A percentile compares a stretch with the other conserved stretches of the same genome.
Evolutionary conservation across 164 flowering plant genomes (phyloP).

Genomic region (Saururus chinensis): DNA sequence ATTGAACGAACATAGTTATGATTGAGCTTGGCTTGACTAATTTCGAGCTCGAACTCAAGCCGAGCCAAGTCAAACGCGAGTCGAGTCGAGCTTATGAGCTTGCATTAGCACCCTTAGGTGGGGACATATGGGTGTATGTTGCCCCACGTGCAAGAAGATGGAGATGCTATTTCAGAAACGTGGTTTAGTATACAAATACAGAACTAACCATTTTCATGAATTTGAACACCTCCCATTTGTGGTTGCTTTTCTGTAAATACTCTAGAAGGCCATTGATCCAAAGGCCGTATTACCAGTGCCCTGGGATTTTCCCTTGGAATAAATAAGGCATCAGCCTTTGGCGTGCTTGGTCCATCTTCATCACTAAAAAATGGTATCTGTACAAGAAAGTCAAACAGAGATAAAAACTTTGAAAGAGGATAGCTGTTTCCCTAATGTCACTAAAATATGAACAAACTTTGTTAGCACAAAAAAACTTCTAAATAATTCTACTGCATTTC

Average conservation of each 20-base stretch:
- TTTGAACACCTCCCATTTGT: constrained; percentile 26
- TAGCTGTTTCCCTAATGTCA: background rate
- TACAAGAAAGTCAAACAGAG: constrained; percentile 3
- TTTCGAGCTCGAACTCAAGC: too few species aligned
- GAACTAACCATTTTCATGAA: constrained; percentile 50
- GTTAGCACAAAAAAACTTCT: too few species aligned
- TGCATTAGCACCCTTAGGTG: too few species aligned
- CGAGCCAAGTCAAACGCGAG: too few species aligned
- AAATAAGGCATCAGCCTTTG: constrained; percentile 94
- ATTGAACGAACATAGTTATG: too few species aligned
- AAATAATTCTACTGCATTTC: too few species aligned
- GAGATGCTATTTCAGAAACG: too few species aligned
- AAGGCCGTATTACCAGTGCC: constrained; percentile 71
- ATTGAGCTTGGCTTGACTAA: too few species aligned
- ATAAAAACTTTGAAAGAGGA: too few species aligned
- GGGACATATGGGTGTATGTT: too few species aligned
- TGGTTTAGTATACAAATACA: background rate
- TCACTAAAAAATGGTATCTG: constrained; percentile 89
- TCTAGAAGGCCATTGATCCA: constrained; percentile 54
- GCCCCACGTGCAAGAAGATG: too few species aligned
- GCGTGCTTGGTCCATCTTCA: constrained; percentile 83
- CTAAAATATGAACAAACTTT: background rate
- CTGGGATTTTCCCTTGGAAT: constrained; percentile 96
- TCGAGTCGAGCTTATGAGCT: too few species aligned
- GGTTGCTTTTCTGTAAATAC: constrained; percentile 35